Base-by-base conservation (phyloP, 2,329 filamentous ascomycete genomes). In the Huntiella abstrusa region DNA sequence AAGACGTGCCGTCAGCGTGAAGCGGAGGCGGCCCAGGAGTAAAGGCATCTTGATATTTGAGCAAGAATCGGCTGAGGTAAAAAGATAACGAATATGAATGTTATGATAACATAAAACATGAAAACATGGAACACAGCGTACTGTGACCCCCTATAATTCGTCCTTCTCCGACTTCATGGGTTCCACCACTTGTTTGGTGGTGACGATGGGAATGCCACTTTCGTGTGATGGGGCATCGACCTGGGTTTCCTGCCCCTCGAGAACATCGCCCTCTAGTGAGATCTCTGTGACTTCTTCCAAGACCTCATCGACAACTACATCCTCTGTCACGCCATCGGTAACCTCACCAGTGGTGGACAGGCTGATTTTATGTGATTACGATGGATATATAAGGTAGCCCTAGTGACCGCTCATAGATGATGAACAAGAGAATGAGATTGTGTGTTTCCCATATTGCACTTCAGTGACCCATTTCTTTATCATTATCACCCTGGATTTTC, bases 191-290 rank as follows among this genome's bases (percentile, higher is more conserved):
- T 28, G 22, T 28, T 28, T 10, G 22, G 22, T 28, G 6, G 8
- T 68, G 57, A 3, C 64, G 64, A 15, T 60, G 60, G 28, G 70
- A 5, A 33, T 32, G 66, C 51, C 67, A 67, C 1, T 65, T 66
- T 49, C 19, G 35, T 36, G 28, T 13, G 16, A 19, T n/a, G 6
- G 15, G 22, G 33, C 16, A 8, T 11, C 4, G 4, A 8, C 13
- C 39, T 19, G 16, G 10, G 37, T 22, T 15, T 10, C 10, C 36
- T 38, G 36, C 17, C 12, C n/a, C 4, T 38, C 36, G 15, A 10
- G 3, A 15, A 17, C 36, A 33, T 35, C 32, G 10, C 33, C 12
- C 1, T 5, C 41, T 34, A 13, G 5, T 12, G n/a, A 4, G 2
- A 43, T n/a, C 19, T 8, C 17, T 4, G 22, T 4, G 5, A 4